Conservation (phyloP, 495 filamentous ascomycete species). For the Glutinoglossum americanum region DNA sequence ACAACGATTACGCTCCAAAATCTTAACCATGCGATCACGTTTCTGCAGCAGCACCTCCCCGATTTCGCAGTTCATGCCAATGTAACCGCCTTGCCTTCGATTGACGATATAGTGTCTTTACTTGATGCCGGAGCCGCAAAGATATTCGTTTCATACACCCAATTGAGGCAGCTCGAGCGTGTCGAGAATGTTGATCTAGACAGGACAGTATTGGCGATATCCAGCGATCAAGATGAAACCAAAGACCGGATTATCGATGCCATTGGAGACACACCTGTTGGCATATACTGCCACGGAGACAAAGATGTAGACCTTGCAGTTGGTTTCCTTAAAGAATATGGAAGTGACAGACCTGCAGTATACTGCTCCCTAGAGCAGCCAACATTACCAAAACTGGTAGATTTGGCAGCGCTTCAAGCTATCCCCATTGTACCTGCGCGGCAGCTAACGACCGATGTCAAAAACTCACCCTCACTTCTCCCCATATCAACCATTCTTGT, state of each 20-base stretch:
- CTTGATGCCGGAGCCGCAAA: constrained; percentile 74
- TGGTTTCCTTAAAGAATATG: constrained; percentile 23
- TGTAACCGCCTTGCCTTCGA: constrained; percentile 41
- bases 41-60: constrained; percentile 45
- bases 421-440: constrained; percentile 60
- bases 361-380: constrained; percentile 16
- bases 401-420: constrained; percentile 29
- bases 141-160: constrained; percentile 56
- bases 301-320: constrained; percentile 17
- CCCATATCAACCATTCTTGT: constrained; percentile 48
- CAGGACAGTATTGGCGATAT: constrained; percentile 30
- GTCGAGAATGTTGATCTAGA: constrained; percentile 34
- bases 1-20: constrained; percentile 36
- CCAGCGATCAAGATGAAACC: constrained; percentile 13
- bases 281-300: constrained; percentile 27
- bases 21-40: constrained; percentile 36
- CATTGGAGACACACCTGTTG: constrained; percentile 26
- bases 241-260: constrained; percentile 30
- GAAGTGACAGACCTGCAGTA: constrained; percentile 20
- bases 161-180: constrained; percentile 29
- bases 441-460: constrained; percentile 37
- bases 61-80: constrained; percentile 54
- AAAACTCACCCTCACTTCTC: constrained; percentile 30
- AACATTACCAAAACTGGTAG: constrained; percentile 6
- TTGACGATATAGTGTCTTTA: constrained; percentile 52